phyloP scores from a whole-genome alignment of 1,139 yeast species.

The Taphrina pruni region DNA sequence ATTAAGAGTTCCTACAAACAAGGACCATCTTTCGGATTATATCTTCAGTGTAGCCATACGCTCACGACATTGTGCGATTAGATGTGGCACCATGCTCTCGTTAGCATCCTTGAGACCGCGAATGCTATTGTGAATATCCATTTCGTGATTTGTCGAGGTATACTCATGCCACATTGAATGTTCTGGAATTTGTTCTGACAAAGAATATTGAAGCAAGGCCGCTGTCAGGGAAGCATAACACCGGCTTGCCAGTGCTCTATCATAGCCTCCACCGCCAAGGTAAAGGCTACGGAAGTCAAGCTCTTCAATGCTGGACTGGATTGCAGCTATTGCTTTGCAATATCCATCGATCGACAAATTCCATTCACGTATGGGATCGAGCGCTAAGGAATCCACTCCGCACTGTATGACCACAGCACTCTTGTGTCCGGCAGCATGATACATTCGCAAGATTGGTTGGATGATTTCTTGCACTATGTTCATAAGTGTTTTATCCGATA shows the following conservation, averaged over 20 bases:
- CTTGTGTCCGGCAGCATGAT: constrained; percentile 55
- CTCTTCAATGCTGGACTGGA: constrained; percentile 2
- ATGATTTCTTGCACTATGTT: constrained; percentile 57
- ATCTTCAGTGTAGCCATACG: background rate
- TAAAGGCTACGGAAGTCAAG: constrained; percentile 51
- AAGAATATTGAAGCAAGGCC: background rate
- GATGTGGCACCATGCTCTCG: background rate
- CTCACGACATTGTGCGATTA: background rate
- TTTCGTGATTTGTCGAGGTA: constrained; percentile 10
- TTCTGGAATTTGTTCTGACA: constrained; percentile 18
- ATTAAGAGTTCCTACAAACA: background rate
- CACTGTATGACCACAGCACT: constrained; percentile 66
- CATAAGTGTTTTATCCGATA: constrained; percentile 57
- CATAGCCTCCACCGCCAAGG: constrained; percentile 83
- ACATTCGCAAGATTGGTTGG: constrained; percentile 52
- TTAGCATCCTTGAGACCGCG: constrained; percentile 15
- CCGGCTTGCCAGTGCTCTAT: constrained; percentile 66
- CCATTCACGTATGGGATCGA: constrained; percentile 71
- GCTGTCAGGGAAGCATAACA: constrained; percentile 66
- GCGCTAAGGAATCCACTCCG: constrained; percentile 73
- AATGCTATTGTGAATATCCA: background rate
- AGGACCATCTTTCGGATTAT: background rate
- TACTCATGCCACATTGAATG: constrained; percentile 27
- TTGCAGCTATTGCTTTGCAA: constrained; percentile 8
- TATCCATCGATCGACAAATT: constrained; percentile 54